Percentiles rank a stretch among this genome's conserved stretches.
phyloP scores from a whole-genome alignment of 331 rosid species.

The Erythrophleum ivorense region DNA sequence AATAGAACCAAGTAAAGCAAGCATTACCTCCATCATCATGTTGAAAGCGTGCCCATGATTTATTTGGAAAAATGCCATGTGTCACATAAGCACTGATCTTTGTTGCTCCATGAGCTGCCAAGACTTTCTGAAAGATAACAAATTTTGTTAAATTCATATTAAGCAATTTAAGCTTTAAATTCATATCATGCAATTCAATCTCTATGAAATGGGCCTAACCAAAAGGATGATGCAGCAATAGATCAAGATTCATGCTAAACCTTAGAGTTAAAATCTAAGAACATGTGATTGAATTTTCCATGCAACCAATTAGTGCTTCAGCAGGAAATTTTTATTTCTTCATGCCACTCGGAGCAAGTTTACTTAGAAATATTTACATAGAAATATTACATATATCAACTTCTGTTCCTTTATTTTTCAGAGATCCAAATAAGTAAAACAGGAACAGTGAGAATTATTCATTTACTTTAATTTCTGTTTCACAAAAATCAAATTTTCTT shows the following conservation, averaged over 20 bases:
- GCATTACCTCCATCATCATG: conserved; percentile 74
- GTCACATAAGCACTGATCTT: conserved; percentile 97
- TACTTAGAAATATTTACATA: not conserved
- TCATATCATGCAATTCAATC: conserved; percentile 4
- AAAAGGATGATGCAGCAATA: not conserved
- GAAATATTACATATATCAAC: not conserved
- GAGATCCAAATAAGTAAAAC: not conserved
- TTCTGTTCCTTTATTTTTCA: not conserved
- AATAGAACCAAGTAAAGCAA: conserved; percentile 33
- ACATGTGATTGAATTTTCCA: not conserved
- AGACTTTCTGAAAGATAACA: conserved; percentile 69
- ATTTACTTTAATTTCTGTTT: not conserved
- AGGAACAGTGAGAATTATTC: not conserved
- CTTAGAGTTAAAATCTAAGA: not conserved
- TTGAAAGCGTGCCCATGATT: conserved; percentile 86
- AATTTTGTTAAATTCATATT: conserved; percentile 7
- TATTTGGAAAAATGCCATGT: conserved; percentile 94
- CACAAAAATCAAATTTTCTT: not conserved
- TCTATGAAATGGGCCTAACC: not conserved
- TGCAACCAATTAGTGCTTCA: not conserved
- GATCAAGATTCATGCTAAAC: no score
- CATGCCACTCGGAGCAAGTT: conserved; percentile 2
- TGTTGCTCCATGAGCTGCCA: conserved; percentile 89
- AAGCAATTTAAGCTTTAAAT: not conserved
- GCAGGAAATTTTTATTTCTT: not conserved